Evolutionary conservation across 768 basidiomycete species (phyloP).

Genomic region (Mycena epipterygia): DNA sequence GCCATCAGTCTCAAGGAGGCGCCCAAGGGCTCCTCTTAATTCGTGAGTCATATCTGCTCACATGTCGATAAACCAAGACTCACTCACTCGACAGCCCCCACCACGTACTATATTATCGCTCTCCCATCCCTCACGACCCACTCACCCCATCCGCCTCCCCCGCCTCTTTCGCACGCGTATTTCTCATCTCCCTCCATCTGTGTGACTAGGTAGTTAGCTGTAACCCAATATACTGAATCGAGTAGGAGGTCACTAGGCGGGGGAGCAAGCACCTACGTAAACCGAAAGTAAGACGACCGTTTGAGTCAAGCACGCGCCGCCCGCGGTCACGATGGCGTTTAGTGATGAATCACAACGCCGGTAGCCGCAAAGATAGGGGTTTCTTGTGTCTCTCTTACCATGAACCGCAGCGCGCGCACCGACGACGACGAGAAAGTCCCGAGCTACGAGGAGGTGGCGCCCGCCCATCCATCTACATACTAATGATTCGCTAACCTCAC

Average conservation of each 20-base stretch:
- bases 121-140: conserved; percentile 10
- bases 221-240: conserved; percentile 37
- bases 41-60: not conserved
- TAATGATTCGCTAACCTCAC: not conserved
- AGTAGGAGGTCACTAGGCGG: conserved; percentile 12
- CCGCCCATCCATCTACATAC: too few species aligned
- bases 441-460: too few species aligned
- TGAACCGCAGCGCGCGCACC: too few species aligned
- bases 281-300: too few species aligned
- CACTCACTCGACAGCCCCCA: not conserved
- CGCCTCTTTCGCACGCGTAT: conserved; percentile 3
- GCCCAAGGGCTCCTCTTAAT: conserved; percentile 64
- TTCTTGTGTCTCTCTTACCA: too few species aligned
- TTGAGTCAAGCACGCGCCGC: too few species aligned
- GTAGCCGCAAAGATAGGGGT: too few species aligned
- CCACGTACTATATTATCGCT: conserved; percentile 25
- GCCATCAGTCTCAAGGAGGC: conserved; percentile 89
- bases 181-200: conserved; percentile 25
- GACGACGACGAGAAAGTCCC: too few species aligned
- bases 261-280: too few species aligned
- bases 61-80: too few species aligned
- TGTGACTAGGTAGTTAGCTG: conserved; percentile 36
- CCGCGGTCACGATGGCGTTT: too few species aligned
- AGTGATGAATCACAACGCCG: too few species aligned
- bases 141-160: conserved; percentile 1